A percentile compares a stretch with the other conserved stretches of the same genome.
Conservation (phyloP, 768 basidiomycete genomes). For the Cystofilobasidium ferigula region DNA sequence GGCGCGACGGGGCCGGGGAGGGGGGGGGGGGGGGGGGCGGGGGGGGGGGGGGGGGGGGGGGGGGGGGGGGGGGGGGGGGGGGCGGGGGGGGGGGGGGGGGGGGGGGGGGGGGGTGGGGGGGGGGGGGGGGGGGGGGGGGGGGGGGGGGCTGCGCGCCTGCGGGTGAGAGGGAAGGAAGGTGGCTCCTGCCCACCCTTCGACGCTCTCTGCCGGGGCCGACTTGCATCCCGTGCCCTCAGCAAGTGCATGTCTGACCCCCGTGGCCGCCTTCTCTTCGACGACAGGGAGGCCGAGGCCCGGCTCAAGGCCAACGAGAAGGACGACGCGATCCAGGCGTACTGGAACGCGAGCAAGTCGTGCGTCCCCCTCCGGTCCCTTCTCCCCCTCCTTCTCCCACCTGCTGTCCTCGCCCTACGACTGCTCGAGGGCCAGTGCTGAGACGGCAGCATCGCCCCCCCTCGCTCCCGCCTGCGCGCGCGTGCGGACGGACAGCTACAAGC, state of each 20-base stretch:
- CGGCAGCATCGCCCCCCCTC: not conserved
- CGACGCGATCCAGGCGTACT: conserved; percentile 97
- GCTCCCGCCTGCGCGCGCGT: no score
- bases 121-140: no score
- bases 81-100: no score
- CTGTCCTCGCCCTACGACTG: not conserved
- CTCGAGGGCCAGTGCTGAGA: not conserved
- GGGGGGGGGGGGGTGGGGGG: no score
- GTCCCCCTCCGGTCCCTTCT: not conserved
- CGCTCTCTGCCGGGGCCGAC: no score
- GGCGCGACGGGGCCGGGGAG: no score
- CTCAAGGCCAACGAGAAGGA: conserved; percentile 75
- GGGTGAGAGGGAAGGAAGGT: no score
- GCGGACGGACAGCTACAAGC: conserved; percentile 20
- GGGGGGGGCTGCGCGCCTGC: no score
- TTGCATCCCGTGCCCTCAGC: not conserved
- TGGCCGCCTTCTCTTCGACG: not conserved
- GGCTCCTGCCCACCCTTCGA: no score
- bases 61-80: no score
- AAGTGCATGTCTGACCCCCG: not conserved
- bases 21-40: no score
- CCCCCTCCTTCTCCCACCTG: not conserved
- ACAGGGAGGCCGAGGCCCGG: conserved; percentile 86
- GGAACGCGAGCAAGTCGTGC: conserved; percentile 74
- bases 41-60: no score